A percentile compares a stretch with the other conserved stretches of the same genome.
These are phyloP conservation scores for Ogataea ramenticola DNA, from an alignment of 805 yeast species.

Conservation along the genomic window DNA sequence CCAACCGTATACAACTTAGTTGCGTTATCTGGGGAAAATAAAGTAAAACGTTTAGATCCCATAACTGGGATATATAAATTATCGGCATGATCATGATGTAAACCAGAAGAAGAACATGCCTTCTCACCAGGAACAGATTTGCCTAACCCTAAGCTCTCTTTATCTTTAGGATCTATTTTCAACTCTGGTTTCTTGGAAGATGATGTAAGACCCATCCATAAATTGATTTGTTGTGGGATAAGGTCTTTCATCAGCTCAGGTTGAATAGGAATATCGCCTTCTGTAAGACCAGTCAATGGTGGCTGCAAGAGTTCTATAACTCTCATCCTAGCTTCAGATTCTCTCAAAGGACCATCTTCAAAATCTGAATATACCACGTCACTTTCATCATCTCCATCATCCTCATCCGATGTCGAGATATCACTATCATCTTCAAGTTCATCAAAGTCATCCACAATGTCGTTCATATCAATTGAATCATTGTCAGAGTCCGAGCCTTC, in stretches of 20 bases:
- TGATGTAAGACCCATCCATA: constrained; percentile 57
- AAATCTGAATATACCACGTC: constrained; percentile 9
- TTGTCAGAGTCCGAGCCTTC: constrained; percentile 25
- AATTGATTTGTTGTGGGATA: constrained; percentile 63
- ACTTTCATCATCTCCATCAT: constrained; percentile 6
- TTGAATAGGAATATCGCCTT: constrained; percentile 28
- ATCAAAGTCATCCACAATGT: constrained; percentile 44
- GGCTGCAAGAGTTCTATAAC: constrained; percentile 49
- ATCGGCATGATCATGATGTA: constrained; percentile 80
- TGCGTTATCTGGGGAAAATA: constrained; percentile 60
- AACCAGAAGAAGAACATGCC: constrained; percentile 61
- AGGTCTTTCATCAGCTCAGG: constrained; percentile 36
- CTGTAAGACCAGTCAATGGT: constrained; percentile 45
- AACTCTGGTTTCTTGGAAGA: background rate
- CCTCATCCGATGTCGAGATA: too few relatives aligned
- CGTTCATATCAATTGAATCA: constrained; percentile 35
- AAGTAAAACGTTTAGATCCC: constrained; percentile 61
- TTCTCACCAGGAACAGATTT: constrained; percentile 42
- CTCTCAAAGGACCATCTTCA: constrained; percentile 17
- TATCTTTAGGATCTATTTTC: constrained; percentile 7
- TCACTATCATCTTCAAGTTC: constrained; percentile 21
- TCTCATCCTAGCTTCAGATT: constrained; percentile 32
- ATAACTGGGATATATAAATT: constrained; percentile 55
- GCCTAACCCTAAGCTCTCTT: constrained; percentile 37
- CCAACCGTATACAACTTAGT: constrained; percentile 58